Evolutionary conservation across 2,329 filamentous ascomycete species (phyloP).

Genomic region (Metarhizium sp.): DNA sequence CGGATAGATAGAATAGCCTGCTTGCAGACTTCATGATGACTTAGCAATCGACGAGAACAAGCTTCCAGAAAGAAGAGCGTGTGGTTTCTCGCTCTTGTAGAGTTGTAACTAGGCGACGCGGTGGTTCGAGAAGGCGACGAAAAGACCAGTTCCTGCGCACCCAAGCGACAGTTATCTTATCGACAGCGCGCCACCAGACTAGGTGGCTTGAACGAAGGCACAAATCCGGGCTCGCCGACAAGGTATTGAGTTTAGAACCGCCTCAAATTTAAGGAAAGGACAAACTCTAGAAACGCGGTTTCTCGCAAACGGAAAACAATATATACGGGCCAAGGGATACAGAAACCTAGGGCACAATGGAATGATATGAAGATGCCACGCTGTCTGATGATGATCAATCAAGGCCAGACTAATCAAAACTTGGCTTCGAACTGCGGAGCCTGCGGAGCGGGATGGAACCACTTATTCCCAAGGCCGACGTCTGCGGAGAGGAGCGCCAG

Average conservation of each 20-base stretch:
- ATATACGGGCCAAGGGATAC: neutral
- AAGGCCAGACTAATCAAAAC: neutral
- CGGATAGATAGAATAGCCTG: conserved; percentile 44
- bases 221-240: neutral
- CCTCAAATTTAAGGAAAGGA: too few species aligned
- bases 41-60: neutral
- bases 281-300: neutral
- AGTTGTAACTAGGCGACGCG: neutral
- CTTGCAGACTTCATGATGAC: conserved; percentile 41
- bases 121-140: neutral
- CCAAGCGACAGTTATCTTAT: neutral
- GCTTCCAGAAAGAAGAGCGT: neutral
- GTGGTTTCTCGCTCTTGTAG: neutral
- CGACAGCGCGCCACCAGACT: neutral
- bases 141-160: neutral
- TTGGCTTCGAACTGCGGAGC: neutral
- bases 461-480: neutral
- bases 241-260: neutral
- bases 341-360: neutral
- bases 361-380: conserved; percentile 13
- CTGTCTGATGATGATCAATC: conserved; percentile 10
- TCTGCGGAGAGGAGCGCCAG: neutral
- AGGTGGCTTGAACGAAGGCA: neutral
- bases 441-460: neutral
- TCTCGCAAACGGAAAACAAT: neutral